A percentile compares a stretch with the other conserved stretches of the same genome.
phyloP scores from a whole-genome alignment of 805 yeast species.

The Suhomyces xylopsoci region DNA sequence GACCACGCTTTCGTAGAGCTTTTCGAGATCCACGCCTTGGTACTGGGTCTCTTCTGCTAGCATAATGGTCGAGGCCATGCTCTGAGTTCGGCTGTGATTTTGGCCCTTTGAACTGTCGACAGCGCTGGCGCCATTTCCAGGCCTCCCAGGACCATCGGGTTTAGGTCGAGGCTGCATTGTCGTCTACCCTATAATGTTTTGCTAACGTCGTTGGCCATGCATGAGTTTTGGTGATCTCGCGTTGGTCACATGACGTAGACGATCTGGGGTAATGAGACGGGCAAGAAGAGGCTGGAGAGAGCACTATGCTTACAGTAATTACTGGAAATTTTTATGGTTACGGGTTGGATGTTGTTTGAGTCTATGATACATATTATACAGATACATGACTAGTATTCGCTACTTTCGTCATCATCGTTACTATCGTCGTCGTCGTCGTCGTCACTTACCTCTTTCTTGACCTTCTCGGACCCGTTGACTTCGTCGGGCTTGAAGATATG shows the following conservation, averaged over 20 bases:
- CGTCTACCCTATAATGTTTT: background rate
- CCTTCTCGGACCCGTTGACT: constrained; percentile 7
- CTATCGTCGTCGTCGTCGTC: constrained; percentile 5
- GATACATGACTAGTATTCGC: constrained; percentile 2
- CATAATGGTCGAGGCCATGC: constrained; percentile 23
- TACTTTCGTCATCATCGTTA: constrained; percentile 8
- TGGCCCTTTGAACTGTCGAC: background rate
- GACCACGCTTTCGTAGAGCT: constrained; percentile 50
- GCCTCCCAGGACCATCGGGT: background rate
- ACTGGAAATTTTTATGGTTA: no score
- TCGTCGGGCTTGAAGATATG: constrained; percentile 46
- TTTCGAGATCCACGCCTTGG: constrained; percentile 18
- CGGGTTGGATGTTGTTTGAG: background rate
- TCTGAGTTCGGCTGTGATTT: constrained; percentile 15
- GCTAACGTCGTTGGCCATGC: background rate
- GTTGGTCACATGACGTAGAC: constrained; percentile 3
- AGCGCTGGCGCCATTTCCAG: background rate
- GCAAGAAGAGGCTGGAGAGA: background rate
- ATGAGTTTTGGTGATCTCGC: background rate
- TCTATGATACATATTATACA: constrained; percentile 3
- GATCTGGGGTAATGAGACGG: background rate
- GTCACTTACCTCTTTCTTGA: constrained; percentile 3
- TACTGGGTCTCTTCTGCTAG: constrained; percentile 10
- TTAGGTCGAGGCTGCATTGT: constrained; percentile 2
- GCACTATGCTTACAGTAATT: no score